A percentile compares a stretch with the other conserved stretches of the same genome.
phyloP scores from a whole-genome alignment of 306 rosid species.

The Cucurbita argyrosperma region DNA sequence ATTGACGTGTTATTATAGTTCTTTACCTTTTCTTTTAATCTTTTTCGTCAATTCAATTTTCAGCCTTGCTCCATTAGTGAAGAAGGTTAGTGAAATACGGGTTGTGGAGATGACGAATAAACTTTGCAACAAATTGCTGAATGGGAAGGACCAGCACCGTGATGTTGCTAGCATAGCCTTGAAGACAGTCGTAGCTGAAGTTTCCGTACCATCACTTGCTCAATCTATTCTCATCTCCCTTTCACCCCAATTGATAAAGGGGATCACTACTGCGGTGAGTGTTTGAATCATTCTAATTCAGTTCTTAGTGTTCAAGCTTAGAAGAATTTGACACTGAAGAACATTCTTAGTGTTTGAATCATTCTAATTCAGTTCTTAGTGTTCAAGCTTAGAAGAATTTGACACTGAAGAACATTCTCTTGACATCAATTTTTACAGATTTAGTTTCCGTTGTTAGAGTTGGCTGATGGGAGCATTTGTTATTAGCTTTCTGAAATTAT shows the following conservation, averaged over 20 bases:
- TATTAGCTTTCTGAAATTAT: background rate
- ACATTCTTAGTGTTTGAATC: conserved; percentile 16
- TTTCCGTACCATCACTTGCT: conserved; percentile 72
- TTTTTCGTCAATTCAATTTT: conserved; percentile 5
- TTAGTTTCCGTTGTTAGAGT: background rate
- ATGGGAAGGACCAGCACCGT: conserved; percentile 89
- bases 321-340: background rate
- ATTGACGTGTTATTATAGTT: background rate
- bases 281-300: background rate
- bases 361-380: background rate
- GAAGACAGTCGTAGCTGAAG: conserved; percentile 89
- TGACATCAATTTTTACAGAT: background rate
- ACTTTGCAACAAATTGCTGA: conserved; percentile 70
- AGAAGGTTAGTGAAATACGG: conserved; percentile 67
- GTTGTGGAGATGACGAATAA: conserved; percentile 83
- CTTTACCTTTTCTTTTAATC: background rate
- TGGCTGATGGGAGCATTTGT: background rate
- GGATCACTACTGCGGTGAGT: conserved; percentile 76
- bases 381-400: conserved; percentile 5
- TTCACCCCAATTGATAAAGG: conserved; percentile 62
- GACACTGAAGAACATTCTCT: background rate
- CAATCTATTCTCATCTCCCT: conserved; percentile 63
- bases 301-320: background rate
- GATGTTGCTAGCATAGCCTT: conserved; percentile 95
- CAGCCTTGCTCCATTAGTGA: conserved; percentile 94